phyloP scores from a whole-genome alignment of 2,329 filamentous ascomycete genomes.

The Colletotrichum costaricense region DNA sequence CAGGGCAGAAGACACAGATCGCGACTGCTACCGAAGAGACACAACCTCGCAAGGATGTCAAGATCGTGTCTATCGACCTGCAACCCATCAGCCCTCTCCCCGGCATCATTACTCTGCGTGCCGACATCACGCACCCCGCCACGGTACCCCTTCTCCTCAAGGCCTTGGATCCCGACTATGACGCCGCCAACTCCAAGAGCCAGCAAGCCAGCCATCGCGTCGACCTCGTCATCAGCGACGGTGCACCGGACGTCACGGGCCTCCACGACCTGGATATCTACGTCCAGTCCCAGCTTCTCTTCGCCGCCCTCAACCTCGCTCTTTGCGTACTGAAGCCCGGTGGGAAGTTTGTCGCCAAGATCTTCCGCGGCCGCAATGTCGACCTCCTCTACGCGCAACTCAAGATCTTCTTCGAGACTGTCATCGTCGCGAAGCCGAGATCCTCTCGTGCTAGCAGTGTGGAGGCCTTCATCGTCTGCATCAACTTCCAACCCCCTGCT shows the following conservation, averaged over 20 bases:
- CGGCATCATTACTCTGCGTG: conserved; percentile 90
- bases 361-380: conserved; percentile 95
- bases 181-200: conserved; percentile 53
- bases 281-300: conserved; percentile 94
- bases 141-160: conserved; percentile 90
- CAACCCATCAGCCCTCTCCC: conserved; percentile 96
- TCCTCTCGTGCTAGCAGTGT: conserved; percentile 96
- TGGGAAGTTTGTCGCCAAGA: conserved; percentile 97
- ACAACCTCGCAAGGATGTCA: conserved; percentile 75
- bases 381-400: conserved; percentile 95
- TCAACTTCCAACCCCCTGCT: conserved; percentile 84
- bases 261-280: conserved; percentile 98
- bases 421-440: conserved; percentile 92
- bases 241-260: conserved; percentile 95
- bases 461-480: conserved; percentile 95
- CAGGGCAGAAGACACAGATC: not conserved
- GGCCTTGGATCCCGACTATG: conserved; percentile 81
- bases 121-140: conserved; percentile 96
- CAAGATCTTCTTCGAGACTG: conserved; percentile 87
- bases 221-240: conserved; percentile 94
- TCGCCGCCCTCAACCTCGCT: conserved; percentile 92
- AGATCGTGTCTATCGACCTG: conserved; percentile 95
- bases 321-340: conserved; percentile 92
- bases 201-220: conserved; percentile 78
- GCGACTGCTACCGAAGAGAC: conserved; percentile 42